phyloP scores from a whole-genome alignment of 2,329 filamentous ascomycete species.

The Didymella pomorum region DNA sequence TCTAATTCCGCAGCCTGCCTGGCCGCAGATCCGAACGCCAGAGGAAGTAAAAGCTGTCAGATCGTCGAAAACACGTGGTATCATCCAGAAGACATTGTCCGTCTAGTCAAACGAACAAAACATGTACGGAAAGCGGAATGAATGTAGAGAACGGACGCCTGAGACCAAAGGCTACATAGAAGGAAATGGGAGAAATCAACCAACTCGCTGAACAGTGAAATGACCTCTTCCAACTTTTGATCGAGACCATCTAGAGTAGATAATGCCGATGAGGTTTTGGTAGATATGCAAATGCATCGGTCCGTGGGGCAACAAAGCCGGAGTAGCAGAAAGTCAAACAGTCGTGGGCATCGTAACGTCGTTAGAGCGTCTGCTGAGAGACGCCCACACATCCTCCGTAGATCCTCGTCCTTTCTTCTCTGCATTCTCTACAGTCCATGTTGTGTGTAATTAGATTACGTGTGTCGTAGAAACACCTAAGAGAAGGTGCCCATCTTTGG shows the following conservation, averaged over 20 bases:
- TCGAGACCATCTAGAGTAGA: constrained; percentile 25
- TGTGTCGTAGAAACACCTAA: constrained; percentile 22
- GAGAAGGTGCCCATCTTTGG: constrained; percentile 49
- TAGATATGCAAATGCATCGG: constrained; percentile 38
- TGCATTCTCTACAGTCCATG: constrained; percentile 10
- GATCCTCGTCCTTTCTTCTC: constrained; percentile 27
- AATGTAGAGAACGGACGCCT: constrained; percentile 19
- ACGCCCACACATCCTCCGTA: constrained; percentile 25
- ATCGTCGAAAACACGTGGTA: constrained; percentile 41
- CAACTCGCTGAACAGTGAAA: constrained; percentile 14
- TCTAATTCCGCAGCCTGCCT: constrained; percentile 29
- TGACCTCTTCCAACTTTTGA: constrained; percentile 30
- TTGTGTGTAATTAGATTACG: constrained; percentile 12
- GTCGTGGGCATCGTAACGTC: constrained; percentile 50
- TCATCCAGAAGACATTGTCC: constrained; percentile 36
- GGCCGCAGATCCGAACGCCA: constrained; percentile 36
- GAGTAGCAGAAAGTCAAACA: constrained; percentile 33
- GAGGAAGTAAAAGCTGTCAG: constrained; percentile 31
- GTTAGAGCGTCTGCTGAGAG: constrained; percentile 28
- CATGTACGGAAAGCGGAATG: constrained; percentile 21
- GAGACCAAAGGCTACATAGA: constrained; percentile 6
- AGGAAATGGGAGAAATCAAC: constrained; percentile 8
- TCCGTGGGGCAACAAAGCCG: constrained; percentile 36
- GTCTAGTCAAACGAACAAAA: constrained; percentile 21
- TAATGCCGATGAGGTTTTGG: constrained; percentile 35